Percentiles rank a stretch among this genome's conserved stretches.
These are phyloP conservation scores for Thermochaetoides dissita DNA, from an alignment of 2,329 filamentous ascomycete species.

Conservation along the genomic window DNA sequence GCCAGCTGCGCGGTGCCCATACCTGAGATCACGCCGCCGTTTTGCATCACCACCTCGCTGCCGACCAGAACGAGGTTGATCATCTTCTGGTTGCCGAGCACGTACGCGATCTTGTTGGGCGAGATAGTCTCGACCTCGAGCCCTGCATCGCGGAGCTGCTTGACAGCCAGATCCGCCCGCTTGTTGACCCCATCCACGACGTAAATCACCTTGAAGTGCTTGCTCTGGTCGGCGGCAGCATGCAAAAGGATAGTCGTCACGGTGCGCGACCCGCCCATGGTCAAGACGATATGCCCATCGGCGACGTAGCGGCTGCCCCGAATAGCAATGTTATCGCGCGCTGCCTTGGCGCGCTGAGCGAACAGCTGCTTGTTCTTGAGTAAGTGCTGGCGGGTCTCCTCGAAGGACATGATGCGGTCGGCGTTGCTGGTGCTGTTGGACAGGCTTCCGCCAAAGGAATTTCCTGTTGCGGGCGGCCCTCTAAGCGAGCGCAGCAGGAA, in stretches of 20 bases:
- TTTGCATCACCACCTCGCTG: slow-evolving; percentile 81
- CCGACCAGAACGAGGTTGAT: slow-evolving; percentile 57
- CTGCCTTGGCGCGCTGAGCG: slow-evolving; percentile 72
- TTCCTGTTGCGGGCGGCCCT: slow-evolving; percentile 30
- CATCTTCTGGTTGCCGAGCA: slow-evolving; percentile 49
- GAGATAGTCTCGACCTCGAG: slow-evolving; percentile 74
- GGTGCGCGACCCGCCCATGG: slow-evolving; percentile 75
- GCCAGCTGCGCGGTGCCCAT: slow-evolving; percentile 81
- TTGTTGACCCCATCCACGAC: slow-evolving; percentile 40
- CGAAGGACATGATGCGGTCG: slow-evolving; percentile 47
- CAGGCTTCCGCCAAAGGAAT: slow-evolving; percentile 11
- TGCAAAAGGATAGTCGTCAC: slow-evolving; percentile 64
- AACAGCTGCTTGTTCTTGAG: slow-evolving; percentile 78
- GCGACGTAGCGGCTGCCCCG: slow-evolving; percentile 66
- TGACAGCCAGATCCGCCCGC: slow-evolving; percentile 60
- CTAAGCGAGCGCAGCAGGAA: slow-evolving; percentile 69
- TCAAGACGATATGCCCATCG: slow-evolving; percentile 71
- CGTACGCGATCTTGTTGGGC: slow-evolving; percentile 63
- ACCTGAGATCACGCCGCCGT: slow-evolving; percentile 80
- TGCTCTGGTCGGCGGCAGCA: slow-evolving; percentile 49
- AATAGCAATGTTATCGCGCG: slow-evolving; percentile 67
- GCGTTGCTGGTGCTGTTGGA: no score
- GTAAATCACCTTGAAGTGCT: slow-evolving; percentile 69
- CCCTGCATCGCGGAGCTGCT: slow-evolving; percentile 54
- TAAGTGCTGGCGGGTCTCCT: slow-evolving; percentile 68